Evolutionary conservation across 2,329 filamentous ascomycete genomes (phyloP), one percentile per base, ranked within the genome.

Genomic region (Cordyceps fumosorosea): DNA sequence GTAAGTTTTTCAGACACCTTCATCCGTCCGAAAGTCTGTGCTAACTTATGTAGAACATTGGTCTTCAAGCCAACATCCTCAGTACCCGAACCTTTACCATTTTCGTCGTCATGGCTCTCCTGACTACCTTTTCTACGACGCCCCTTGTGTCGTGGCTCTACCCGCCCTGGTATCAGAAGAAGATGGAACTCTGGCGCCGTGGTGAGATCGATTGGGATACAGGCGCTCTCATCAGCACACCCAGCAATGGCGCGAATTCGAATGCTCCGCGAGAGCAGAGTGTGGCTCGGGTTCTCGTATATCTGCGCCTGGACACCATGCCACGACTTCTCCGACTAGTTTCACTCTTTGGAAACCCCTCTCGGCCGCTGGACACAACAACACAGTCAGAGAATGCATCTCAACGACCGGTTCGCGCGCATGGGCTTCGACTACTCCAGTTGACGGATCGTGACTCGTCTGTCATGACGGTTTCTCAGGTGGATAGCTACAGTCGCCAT

Each of bases 391-490:
- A 69, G 42, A 63, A 65, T 12, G 10, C 37, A 56, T 1, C 67
- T 64, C 65, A 65, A 42, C 67, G 69, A 59, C 71, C 79, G 10
- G 82, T 93, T 1, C 83, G 89, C 69, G 88, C 92, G 0, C 91
- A 96, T 68, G 93, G 92, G 37, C 77, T 96, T n/a, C 89, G 93
- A 16, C 82, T 98, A 18, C 77, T 96, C 55, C 90, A 96, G 70
- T 83, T 98, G 14, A 96, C 91, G 0, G 93, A 97, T 68, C 91
- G 93, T 81, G 89, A 91, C 48, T 97, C 93, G 0, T 93, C 92
- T 20, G 93, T 97, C 68, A 98, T 98, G 93, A 89, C 91, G 68
- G 91, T 96, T 12, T 88, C 91, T 0, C 91, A 96, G 70, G 81
- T 88, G 3, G 89, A 92, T 45, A 90, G 95, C 55, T 83, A 86